These are phyloP conservation scores for Fusarium sp. DNA, from an alignment of 2,329 filamentous ascomycete genomes.

Conservation along the genomic window DNA sequence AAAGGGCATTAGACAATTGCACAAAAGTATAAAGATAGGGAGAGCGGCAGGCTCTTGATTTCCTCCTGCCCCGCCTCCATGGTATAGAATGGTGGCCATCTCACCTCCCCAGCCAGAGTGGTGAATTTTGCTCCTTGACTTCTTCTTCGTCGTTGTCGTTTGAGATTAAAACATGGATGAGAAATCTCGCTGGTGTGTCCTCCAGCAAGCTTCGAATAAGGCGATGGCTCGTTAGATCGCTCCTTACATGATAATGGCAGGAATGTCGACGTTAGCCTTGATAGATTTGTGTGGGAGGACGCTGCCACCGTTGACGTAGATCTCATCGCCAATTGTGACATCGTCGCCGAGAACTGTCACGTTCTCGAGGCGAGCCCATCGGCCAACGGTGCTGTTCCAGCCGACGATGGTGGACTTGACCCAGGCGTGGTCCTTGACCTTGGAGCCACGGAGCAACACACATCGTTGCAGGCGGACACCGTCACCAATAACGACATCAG, in stretches of 20 bases:
- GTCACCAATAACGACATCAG: constrained; percentile 89
- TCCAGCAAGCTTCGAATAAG: constrained; percentile 22
- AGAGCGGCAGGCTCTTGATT: constrained; percentile 34
- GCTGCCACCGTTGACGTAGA: constrained; percentile 97
- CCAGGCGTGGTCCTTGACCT: constrained; percentile 99
- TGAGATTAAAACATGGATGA: constrained; percentile 27
- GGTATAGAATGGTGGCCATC: constrained; percentile 38
- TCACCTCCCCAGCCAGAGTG: constrained; percentile 39
- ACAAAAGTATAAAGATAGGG: constrained; percentile 39
- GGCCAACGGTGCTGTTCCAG: constrained; percentile 96
- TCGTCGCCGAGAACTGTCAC: constrained; percentile 98
- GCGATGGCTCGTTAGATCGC: constrained; percentile 29
- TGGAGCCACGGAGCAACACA: constrained; percentile 86
- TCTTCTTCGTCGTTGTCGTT: constrained; percentile 34
- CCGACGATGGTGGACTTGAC: constrained; percentile 98
- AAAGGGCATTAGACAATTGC: constrained; percentile 42
- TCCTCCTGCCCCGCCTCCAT: constrained; percentile 24
- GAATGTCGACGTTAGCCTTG: constrained; percentile 93
- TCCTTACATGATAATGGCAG: constrained; percentile 73
- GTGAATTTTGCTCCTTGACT: constrained; percentile 36
- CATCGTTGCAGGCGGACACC: constrained; percentile 94
- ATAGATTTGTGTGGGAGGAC: constrained; percentile 98
- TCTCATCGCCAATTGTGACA: constrained; percentile 96
- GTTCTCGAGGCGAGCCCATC: constrained; percentile 96
- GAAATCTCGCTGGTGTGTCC: constrained; percentile 31